phyloP scores from a whole-genome alignment of 805 yeast genomes.

The Zygoascus bituminiphila region DNA sequence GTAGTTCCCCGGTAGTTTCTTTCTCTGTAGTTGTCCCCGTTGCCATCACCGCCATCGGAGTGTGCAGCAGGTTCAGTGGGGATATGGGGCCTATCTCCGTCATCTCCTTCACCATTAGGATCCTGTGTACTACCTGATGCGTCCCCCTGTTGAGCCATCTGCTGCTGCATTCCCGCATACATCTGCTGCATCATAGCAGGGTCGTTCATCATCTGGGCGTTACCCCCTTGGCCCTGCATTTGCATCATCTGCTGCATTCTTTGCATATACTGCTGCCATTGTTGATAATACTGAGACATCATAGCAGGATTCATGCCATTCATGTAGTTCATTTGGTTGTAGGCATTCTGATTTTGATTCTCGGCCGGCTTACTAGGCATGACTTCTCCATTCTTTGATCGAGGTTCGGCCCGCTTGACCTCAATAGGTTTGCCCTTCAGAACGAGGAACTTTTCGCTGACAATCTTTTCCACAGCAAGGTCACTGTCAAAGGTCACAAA shows the following conservation, averaged over 20 bases:
- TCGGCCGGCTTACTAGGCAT: slow-evolving; percentile 2
- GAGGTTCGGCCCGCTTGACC: slow-evolving; percentile 38
- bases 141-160: not conserved
- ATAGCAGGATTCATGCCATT: slow-evolving; percentile 34
- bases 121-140: slow-evolving; percentile 4
- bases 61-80: slow-evolving; percentile 1
- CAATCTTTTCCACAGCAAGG: slow-evolving; percentile 84
- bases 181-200: slow-evolving; percentile 7
- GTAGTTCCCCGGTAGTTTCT: slow-evolving; percentile 4
- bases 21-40: slow-evolving; percentile 6
- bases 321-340: slow-evolving; percentile 14
- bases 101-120: not conserved
- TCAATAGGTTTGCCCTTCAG: slow-evolving; percentile 66
- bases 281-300: slow-evolving; percentile 37
- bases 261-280: slow-evolving; percentile 33
- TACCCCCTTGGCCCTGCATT: slow-evolving; percentile 5
- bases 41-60: not conserved
- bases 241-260: slow-evolving; percentile 32
- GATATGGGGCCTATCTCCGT: slow-evolving; percentile 1
- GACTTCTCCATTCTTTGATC: slow-evolving; percentile 22
- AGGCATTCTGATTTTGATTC: slow-evolving; percentile 1
- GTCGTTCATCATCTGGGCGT: slow-evolving; percentile 2
- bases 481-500: slow-evolving; percentile 93
- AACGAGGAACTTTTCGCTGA: slow-evolving; percentile 69
- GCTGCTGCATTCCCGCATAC: slow-evolving; percentile 1